Percentiles rank a stretch among this genome's conserved stretches.
Conservation (phyloP, 1,139 yeast genomes). For the Saccharomyces pastorianus region DNA sequence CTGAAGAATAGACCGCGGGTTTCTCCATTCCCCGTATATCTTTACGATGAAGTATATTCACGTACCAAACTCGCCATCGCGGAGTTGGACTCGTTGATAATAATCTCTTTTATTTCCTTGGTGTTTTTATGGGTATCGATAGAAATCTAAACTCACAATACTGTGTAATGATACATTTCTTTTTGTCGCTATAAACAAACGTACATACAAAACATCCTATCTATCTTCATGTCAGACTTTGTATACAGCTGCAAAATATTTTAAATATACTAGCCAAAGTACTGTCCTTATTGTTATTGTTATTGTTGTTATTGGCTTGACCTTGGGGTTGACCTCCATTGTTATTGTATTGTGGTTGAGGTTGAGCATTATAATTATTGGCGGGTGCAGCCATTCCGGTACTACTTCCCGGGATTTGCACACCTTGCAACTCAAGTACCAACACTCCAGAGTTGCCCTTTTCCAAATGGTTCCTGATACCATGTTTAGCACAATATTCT, state of each 20-base stretch:
- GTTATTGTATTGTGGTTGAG: background rate
- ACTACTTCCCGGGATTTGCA: conserved; percentile 41
- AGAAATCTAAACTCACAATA: background rate
- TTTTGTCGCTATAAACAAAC: background rate
- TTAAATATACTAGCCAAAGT: background rate
- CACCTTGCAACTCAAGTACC: conserved; percentile 51
- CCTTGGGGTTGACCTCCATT: background rate
- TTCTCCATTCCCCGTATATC: background rate
- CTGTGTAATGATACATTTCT: background rate
- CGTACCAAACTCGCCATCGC: background rate
- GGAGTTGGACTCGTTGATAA: background rate
- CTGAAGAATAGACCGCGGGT: background rate
- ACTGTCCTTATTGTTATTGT: conserved; percentile 3
- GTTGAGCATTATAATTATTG: conserved; percentile 6
- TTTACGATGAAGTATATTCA: background rate
- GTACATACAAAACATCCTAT: background rate
- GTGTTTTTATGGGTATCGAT: background rate
- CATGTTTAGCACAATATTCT: conserved; percentile 58
- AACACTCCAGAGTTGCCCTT: conserved; percentile 73
- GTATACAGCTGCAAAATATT: background rate
- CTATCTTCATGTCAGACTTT: background rate
- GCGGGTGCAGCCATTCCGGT: conserved; percentile 36
- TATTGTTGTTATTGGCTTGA: background rate
- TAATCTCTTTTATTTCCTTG: background rate
- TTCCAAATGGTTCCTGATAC: conserved; percentile 55